Percentiles rank a stretch among this genome's conserved stretches.
These are phyloP conservation scores for Skeletonema menzelii DNA, from an alignment of 108 stramenopile genomes.

Conservation along the genomic window DNA sequence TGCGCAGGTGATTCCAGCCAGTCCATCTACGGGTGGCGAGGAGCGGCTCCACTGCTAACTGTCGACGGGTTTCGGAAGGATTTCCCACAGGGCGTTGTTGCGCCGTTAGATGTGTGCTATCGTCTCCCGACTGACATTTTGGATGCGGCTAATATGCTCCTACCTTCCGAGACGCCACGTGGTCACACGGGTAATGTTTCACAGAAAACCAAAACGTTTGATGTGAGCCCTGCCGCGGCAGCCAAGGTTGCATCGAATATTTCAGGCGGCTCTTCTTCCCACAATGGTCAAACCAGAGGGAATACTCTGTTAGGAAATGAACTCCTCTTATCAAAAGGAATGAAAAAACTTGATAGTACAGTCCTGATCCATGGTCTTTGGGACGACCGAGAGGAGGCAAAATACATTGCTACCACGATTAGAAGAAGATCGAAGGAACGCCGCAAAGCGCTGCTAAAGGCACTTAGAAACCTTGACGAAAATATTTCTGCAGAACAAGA, in stretches of 20 bases:
- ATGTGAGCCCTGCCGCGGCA: slow-evolving; percentile 49
- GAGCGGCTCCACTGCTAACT: slow-evolving; percentile 54
- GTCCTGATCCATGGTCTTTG: slow-evolving; percentile 56
- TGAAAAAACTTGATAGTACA: slow-evolving; percentile 40
- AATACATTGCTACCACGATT: slow-evolving; percentile 55
- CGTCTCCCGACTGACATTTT: slow-evolving; percentile 52
- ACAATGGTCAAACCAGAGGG: background rate
- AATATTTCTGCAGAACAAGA: background rate
- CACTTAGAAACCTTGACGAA: slow-evolving; percentile 25
- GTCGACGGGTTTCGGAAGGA: slow-evolving; percentile 54
- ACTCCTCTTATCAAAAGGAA: slow-evolving; percentile 39
- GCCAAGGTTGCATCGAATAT: slow-evolving; percentile 25
- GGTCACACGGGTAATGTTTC: background rate
- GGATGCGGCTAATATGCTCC: slow-evolving; percentile 47
- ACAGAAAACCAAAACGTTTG: slow-evolving; percentile 4
- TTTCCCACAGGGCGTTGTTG: slow-evolving; percentile 63
- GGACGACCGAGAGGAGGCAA: slow-evolving; percentile 60
- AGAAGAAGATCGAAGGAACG: slow-evolving; percentile 46
- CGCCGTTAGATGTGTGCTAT: slow-evolving; percentile 49
- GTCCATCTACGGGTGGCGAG: slow-evolving; percentile 67
- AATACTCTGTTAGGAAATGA: slow-evolving; percentile 35
- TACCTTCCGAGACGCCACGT: slow-evolving; percentile 5
- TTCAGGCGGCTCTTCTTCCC: background rate
- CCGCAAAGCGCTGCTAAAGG: slow-evolving; percentile 27
- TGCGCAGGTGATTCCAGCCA: slow-evolving; percentile 60